Conservation (phyloP, 495 filamentous ascomycete genomes). For the Tuber umbilicatum region DNA sequence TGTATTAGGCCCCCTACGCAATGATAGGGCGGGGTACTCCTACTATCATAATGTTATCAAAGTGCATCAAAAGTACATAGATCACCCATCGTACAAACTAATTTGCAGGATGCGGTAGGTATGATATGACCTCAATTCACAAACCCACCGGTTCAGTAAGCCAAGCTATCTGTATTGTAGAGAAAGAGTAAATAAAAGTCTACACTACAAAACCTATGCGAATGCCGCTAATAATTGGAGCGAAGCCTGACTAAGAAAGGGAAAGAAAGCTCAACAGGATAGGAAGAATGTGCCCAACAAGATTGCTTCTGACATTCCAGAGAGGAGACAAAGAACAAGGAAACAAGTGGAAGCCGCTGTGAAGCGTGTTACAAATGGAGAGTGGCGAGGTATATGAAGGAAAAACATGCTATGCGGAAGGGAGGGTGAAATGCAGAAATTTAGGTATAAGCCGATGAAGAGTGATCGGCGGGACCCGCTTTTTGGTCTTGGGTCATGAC, state of each 20-base stretch:
- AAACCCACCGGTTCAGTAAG: background rate
- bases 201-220: background rate
- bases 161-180: background rate
- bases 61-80: background rate
- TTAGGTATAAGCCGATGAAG: background rate
- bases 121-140: background rate
- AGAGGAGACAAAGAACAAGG: background rate
- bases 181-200: background rate
- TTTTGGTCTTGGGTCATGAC: background rate
- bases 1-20: background rate
- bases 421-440: background rate
- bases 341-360: constrained; percentile 3
- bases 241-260: background rate
- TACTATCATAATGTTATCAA: background rate
- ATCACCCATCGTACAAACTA: background rate
- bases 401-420: background rate
- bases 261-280: background rate
- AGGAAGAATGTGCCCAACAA: background rate
- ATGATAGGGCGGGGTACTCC: background rate
- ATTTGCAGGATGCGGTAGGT: background rate
- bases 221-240: background rate
- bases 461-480: background rate
- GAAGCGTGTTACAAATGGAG: background rate
- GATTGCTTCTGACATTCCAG: background rate
- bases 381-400: background rate